These are phyloP conservation scores for Aspergillus pseudoviridinutans DNA, from an alignment of 2,329 filamentous ascomycete genomes.

Conservation along the genomic window DNA sequence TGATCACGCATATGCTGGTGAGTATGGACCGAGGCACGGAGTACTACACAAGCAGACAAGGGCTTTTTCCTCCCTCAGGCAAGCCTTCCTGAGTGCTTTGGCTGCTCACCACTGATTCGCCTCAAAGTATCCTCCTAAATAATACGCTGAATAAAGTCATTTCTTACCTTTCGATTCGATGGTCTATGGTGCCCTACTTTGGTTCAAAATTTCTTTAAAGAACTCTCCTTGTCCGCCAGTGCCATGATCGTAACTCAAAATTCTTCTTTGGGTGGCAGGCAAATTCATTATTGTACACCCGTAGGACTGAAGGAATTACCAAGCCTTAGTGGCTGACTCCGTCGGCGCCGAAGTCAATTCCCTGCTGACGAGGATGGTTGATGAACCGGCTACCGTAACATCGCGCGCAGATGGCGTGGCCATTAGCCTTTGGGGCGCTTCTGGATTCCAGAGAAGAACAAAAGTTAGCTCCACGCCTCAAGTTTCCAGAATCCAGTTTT, in stretches of 20 bases:
- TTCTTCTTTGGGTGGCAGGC: background rate
- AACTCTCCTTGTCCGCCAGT: background rate
- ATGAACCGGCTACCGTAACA: conserved; percentile 3
- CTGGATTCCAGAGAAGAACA: background rate
- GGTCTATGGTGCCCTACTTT: background rate
- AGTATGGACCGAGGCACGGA: background rate
- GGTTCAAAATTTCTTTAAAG: background rate
- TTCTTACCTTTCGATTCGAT: background rate
- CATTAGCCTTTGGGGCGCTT: background rate
- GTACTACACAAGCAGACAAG: background rate
- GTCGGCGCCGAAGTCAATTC: background rate
- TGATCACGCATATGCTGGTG: background rate
- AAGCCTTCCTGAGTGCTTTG: background rate
- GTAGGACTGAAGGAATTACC: background rate
- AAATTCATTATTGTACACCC: background rate
- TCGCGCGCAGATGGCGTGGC: background rate
- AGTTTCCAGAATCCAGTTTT: background rate
- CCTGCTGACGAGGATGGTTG: background rate
- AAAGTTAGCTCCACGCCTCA: background rate
- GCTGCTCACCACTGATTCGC: background rate
- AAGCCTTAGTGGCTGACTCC: background rate
- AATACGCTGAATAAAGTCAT: no score
- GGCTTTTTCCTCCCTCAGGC: background rate
- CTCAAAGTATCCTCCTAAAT: no score
- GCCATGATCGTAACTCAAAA: background rate